Conservation (phyloP, 306 rosid species). For the cucumber (Cucumis sativus) region Cucumber_9930_V3 NC_026659.2:10643501-10644000, state of each 20-base stretch:
- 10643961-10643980: conserved; percentile 57
- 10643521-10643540: conserved; percentile 58
- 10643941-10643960: conserved; percentile 82
- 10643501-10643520: too few species aligned
- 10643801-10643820: too few species aligned
- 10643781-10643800: conserved; percentile 61
- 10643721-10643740: conserved; percentile 82
- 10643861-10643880: conserved; percentile 89
- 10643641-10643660: conserved; percentile 91
- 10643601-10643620: conserved; percentile 71
- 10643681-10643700: conserved; percentile 47
- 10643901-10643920: conserved; percentile 15
- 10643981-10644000: conserved; percentile 34
- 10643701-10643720: conserved; percentile 83
- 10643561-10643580: conserved; percentile 52
- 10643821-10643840: too few species aligned
- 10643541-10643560: conserved; percentile 77
- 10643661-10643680: conserved; percentile 54
- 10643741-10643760: conserved; percentile 85
- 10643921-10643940: conserved; percentile 52
- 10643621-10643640: conserved; percentile 51
- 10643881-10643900: conserved; percentile 96
- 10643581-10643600: conserved; percentile 38
- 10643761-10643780: conserved; percentile 50
- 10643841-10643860: conserved; percentile 72